Evolutionary conservation across 768 basidiomycete species (phyloP).

Genomic region (Pisolithus tinctorius): DNA sequence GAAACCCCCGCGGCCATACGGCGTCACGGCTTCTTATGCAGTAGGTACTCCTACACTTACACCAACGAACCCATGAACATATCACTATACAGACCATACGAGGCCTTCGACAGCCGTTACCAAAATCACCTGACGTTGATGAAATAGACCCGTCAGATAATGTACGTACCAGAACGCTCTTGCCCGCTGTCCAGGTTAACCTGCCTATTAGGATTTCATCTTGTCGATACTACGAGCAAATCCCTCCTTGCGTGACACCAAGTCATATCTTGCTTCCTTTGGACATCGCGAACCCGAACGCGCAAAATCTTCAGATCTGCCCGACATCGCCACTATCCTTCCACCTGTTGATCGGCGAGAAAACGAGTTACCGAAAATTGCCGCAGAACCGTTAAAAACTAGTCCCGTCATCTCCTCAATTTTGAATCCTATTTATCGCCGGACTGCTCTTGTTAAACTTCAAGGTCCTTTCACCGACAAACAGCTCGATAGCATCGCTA

Average conservation of each 20-base stretch:
- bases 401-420: slow-evolving; percentile 64
- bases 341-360: slow-evolving; percentile 6
- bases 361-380: slow-evolving; percentile 13
- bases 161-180: slow-evolving; percentile 27
- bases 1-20: slow-evolving; percentile 30
- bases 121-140: slow-evolving; percentile 13
- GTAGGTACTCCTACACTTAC: slow-evolving; percentile 29
- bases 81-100: slow-evolving; percentile 19
- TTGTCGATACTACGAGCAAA: slow-evolving; percentile 89
- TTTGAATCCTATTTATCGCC: slow-evolving; percentile 74
- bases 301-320: slow-evolving; percentile 18
- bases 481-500: slow-evolving; percentile 89
- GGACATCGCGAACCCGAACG: slow-evolving; percentile 50
- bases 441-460: slow-evolving; percentile 92
- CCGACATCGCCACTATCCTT: slow-evolving; percentile 19
- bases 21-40: slow-evolving; percentile 49
- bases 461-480: slow-evolving; percentile 93
- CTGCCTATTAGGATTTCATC: slow-evolving; percentile 75
- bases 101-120: slow-evolving; percentile 18
- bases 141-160: slow-evolving; percentile 38
- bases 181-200: slow-evolving; percentile 6
- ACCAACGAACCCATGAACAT: slow-evolving; percentile 18
- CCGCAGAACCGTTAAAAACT: slow-evolving; percentile 31
- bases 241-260: slow-evolving; percentile 86
- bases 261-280: slow-evolving; percentile 88